phyloP scores from a whole-genome alignment of 2,329 filamentous ascomycete genomes.

The Epichloe sibirici region DNA sequence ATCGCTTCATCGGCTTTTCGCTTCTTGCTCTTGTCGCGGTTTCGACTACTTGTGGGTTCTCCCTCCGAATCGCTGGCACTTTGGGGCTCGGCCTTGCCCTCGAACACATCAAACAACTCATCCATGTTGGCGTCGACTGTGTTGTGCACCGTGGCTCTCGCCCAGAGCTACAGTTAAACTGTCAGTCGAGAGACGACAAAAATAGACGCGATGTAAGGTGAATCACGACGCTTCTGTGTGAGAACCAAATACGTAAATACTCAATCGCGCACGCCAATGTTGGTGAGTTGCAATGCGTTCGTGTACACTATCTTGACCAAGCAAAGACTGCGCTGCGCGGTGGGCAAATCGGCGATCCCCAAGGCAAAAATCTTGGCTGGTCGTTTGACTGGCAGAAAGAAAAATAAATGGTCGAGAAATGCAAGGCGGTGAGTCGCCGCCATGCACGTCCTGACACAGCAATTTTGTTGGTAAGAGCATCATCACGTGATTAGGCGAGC shows the following conservation, averaged over 20 bases:
- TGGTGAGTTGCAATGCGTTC: constrained; percentile 10
- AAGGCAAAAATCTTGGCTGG: constrained; percentile 2
- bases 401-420: constrained; percentile 7
- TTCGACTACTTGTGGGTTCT: constrained; percentile 37
- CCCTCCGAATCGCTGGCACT: constrained; percentile 33
- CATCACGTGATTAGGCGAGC: constrained; percentile 14
- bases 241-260: neutral
- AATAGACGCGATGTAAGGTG: neutral
- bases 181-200: neutral
- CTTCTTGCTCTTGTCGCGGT: constrained; percentile 61
- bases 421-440: constrained; percentile 15
- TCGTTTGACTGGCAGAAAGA: constrained; percentile 15
- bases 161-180: neutral
- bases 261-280: constrained; percentile 10
- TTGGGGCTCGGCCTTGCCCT: constrained; percentile 39
- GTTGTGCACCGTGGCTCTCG: neutral
- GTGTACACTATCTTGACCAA: neutral
- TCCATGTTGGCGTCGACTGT: constrained; percentile 41
- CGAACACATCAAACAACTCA: constrained; percentile 74
- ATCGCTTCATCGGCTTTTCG: constrained; percentile 71
- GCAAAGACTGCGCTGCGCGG: neutral
- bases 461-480: neutral
- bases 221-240: neutral
- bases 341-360: constrained; percentile 4
- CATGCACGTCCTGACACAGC: too few species aligned